These are phyloP conservation scores for Cadophora sp. DNA, from an alignment of 2,329 filamentous ascomycete genomes.

Conservation along the genomic window DNA sequence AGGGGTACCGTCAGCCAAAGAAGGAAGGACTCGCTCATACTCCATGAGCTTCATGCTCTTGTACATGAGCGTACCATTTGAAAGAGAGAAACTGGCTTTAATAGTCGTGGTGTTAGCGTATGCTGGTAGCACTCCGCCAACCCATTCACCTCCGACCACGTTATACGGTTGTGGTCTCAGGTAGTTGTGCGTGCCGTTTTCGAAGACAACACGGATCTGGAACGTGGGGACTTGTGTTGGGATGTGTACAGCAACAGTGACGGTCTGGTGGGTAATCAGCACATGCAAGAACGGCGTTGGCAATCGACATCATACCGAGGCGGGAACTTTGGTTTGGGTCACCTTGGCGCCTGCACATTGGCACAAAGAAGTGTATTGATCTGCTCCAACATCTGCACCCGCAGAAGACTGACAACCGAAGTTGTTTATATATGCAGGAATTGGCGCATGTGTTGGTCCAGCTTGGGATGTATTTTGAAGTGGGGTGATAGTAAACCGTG, in stretches of 20 bases:
- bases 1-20: slow-evolving; percentile 4
- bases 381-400: neutral
- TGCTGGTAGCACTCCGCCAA: slow-evolving; percentile 1
- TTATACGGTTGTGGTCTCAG: slow-evolving; percentile 13
- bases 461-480: neutral
- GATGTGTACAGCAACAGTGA: slow-evolving; percentile 10
- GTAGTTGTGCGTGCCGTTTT: slow-evolving; percentile 15
- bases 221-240: neutral
- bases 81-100: neutral
- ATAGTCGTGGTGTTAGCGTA: slow-evolving; percentile 2
- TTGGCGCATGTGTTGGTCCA: neutral
- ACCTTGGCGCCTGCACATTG: slow-evolving; percentile 3
- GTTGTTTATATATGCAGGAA: neutral
- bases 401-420: neutral
- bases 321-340: slow-evolving; percentile 4
- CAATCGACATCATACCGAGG: neutral
- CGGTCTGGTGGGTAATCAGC: slow-evolving; percentile 4
- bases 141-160: slow-evolving; percentile 12
- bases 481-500: slow-evolving; percentile 4
- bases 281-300: neutral
- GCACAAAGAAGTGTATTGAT: slow-evolving; percentile 9
- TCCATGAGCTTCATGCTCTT: slow-evolving; percentile 14
- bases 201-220: slow-evolving; percentile 16
- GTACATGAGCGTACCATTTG: slow-evolving; percentile 16
- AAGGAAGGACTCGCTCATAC: slow-evolving; percentile 15